Conservation (phyloP, 2,329 filamentous ascomycete species). For the Fusarium nodosum region DNA sequence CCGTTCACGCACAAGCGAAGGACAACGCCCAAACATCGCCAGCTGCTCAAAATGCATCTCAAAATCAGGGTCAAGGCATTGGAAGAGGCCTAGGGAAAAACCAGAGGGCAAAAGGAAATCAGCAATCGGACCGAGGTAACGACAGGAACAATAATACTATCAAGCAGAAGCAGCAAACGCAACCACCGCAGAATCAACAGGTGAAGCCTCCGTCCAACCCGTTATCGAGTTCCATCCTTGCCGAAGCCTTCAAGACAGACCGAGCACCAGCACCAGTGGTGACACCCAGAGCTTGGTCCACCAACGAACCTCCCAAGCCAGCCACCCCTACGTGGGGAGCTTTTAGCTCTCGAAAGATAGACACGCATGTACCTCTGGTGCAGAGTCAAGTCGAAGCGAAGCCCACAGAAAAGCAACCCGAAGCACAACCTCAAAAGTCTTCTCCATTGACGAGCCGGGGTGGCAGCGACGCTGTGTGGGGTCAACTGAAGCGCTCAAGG, state of each 20-base stretch:
- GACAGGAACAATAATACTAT: not conserved
- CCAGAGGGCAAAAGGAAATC: not conserved
- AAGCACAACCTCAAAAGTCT: not conserved
- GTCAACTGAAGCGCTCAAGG: conserved; percentile 43
- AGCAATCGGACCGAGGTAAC: conserved; percentile 10
- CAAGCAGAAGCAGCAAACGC: conserved; percentile 10
- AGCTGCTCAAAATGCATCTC: conserved; percentile 3
- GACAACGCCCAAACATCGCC: conserved; percentile 12
- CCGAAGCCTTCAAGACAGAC: conserved; percentile 53
- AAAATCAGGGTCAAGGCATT: conserved; percentile 17
- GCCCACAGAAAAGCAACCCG: not conserved
- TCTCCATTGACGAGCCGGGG: not conserved
- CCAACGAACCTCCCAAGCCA: conserved; percentile 20
- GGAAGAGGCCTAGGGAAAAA: conserved; percentile 12
- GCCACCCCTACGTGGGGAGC: conserved; percentile 42
- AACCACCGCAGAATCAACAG: conserved; percentile 4
- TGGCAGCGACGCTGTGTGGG: conserved; percentile 41
- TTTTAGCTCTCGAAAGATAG: conserved; percentile 43
- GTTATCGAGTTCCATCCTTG: conserved; percentile 51
- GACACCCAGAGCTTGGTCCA: conserved; percentile 49
- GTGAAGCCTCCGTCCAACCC: conserved; percentile 9
- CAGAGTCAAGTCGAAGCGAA: conserved; percentile 8
- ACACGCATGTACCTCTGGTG: conserved; percentile 37
- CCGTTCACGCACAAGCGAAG: conserved; percentile 8
- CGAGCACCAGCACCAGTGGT: conserved; percentile 45